Conservation (phyloP, 2,329 filamentous ascomycete species). For the Cercospora sp. region DNA sequence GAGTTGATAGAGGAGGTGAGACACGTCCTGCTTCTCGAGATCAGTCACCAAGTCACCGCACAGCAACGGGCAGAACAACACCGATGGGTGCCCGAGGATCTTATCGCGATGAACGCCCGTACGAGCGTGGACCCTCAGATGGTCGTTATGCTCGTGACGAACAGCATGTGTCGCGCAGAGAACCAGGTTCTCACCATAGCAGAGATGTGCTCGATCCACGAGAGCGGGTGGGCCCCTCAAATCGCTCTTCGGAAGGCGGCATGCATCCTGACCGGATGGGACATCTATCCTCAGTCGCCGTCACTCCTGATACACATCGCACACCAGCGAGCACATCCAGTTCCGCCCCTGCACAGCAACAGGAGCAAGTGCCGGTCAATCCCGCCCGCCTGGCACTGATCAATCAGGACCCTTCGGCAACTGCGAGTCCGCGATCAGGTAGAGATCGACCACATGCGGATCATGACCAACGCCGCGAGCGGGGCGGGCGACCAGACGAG, state of each 20-base stretch:
- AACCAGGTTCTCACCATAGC: conserved; percentile 15
- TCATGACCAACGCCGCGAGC: conserved; percentile 26
- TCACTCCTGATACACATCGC: conserved; percentile 20
- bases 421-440: conserved; percentile 13
- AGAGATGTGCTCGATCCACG: conserved; percentile 18
- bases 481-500: conserved; percentile 28
- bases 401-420: conserved; percentile 26
- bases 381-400: conserved; percentile 48
- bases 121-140: conserved; percentile 18
- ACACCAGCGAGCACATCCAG: conserved; percentile 11
- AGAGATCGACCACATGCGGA: conserved; percentile 32
- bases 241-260: conserved; percentile 19
- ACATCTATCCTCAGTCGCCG: conserved; percentile 23
- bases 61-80: conserved; percentile 42
- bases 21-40: conserved; percentile 40
- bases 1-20: conserved; percentile 47
- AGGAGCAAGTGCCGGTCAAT: conserved; percentile 38
- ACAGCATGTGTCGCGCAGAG: conserved; percentile 21
- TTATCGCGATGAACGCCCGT: conserved; percentile 27
- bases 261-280: conserved; percentile 26
- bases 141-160: conserved; percentile 25
- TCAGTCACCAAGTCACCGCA: conserved; percentile 41
- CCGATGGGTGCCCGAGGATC: conserved; percentile 8
- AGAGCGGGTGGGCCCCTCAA: conserved; percentile 17
- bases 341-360: conserved; percentile 12